Conservation (phyloP, 2,329 filamentous ascomycete species). For the Chrysoporthe puriensis region DNA sequence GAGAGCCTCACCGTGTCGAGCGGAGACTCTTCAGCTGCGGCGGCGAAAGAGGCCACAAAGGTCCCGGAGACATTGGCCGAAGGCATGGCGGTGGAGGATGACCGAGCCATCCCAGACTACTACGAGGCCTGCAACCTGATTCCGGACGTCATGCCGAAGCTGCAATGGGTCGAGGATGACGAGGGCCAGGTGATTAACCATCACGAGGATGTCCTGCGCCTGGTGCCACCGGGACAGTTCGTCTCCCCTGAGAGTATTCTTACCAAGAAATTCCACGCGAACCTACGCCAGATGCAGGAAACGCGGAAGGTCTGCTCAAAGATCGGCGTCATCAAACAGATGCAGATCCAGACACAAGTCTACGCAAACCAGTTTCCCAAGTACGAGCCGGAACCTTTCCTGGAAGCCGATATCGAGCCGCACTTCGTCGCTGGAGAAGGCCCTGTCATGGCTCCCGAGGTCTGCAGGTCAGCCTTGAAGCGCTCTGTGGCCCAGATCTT, state of each 20-base stretch:
- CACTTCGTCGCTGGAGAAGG: conserved; percentile 89
- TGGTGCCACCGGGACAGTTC: conserved; percentile 78
- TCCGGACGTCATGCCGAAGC: conserved; percentile 76
- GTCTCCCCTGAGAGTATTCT: conserved; percentile 74
- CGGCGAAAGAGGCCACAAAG: conserved; percentile 52
- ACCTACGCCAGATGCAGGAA: conserved; percentile 94
- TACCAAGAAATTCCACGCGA: conserved; percentile 80
- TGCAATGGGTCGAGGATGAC: conserved; percentile 87
- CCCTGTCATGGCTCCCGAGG: conserved; percentile 81
- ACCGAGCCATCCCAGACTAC: conserved; percentile 87
- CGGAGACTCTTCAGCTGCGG: conserved; percentile 50
- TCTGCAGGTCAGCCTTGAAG: conserved; percentile 83
- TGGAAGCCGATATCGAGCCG: conserved; percentile 84
- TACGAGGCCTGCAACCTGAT: conserved; percentile 87
- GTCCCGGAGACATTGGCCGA: conserved; percentile 75
- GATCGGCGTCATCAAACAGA: conserved; percentile 97
- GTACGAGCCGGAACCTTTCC: conserved; percentile 87
- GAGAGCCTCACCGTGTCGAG: conserved; percentile 45
- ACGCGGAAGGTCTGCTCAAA: conserved; percentile 95
- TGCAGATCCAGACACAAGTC: conserved; percentile 97
- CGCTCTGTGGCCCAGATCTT: conserved; percentile 93
- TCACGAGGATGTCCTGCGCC: conserved; percentile 78
- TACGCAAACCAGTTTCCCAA: conserved; percentile 99
- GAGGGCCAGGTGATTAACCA: conserved; percentile 90
- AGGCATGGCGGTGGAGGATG: conserved; percentile 89